These are phyloP conservation scores for Coemansia erecta DNA, from an alignment of 192 early-diverging fungal species.

Conservation along the genomic window DNA sequence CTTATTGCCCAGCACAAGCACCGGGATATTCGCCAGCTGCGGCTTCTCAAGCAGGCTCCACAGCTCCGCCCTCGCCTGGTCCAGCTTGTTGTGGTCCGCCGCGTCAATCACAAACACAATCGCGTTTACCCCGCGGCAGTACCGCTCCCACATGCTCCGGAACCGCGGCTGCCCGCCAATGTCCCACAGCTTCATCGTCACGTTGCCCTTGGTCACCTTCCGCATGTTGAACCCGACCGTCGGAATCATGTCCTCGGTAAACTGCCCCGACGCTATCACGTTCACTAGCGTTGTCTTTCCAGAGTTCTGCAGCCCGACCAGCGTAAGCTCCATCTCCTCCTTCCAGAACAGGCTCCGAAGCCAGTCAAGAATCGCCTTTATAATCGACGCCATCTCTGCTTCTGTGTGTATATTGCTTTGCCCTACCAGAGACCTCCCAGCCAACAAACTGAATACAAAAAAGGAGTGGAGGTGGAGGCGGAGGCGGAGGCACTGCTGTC, in stretches of 20 bases:
- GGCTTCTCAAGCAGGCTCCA: constrained; percentile 91
- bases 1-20: constrained; percentile 98
- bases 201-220: constrained; percentile 87
- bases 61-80: constrained; percentile 88
- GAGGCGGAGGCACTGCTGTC: background rate
- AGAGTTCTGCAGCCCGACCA: constrained; percentile 84
- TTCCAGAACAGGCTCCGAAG: constrained; percentile 79
- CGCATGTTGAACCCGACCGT: constrained; percentile 99
- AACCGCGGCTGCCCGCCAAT: constrained; percentile 98
- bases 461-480: background rate
- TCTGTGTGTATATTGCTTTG: no score
- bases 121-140: constrained; percentile 90
- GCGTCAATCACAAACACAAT: constrained; percentile 99
- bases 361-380: constrained; percentile 59
- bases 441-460: background rate
- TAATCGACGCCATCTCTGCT: constrained; percentile 42
- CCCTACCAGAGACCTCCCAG: no score
- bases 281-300: constrained; percentile 86
- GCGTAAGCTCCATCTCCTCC: constrained; percentile 87
- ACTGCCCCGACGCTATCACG: constrained; percentile 82
- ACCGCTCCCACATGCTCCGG: constrained; percentile 93
- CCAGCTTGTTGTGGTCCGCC: constrained; percentile 91
- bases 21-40: constrained; percentile 87
- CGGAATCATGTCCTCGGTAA: constrained; percentile 88
- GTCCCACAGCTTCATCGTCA: constrained; percentile 99